Evolutionary conservation across 179 eudicot genomes (phyloP).

Genomic region (Gypsophila paniculata): DNA sequence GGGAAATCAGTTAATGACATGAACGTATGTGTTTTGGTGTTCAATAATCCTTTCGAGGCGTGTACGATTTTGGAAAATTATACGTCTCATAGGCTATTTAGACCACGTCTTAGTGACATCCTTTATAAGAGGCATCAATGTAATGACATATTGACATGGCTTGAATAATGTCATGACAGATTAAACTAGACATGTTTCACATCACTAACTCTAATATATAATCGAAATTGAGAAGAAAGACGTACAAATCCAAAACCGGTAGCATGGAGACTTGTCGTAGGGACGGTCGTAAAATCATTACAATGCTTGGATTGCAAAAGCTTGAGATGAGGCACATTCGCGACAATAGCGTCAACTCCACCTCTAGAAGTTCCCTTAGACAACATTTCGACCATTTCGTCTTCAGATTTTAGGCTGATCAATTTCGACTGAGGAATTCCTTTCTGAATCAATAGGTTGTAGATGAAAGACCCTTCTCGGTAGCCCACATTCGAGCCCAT

Average conservation of each 20-base stretch:
- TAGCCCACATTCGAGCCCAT: slow-evolving; percentile 19
- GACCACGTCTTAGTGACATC: too few relatives aligned
- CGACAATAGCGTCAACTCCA: slow-evolving; percentile 21
- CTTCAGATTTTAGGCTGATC: neutral
- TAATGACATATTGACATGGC: too few relatives aligned
- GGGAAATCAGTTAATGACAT: too few relatives aligned
- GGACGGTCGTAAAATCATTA: neutral
- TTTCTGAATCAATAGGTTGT: neutral
- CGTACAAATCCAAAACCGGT: slow-evolving; percentile 25
- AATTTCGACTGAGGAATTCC: slow-evolving; percentile 20
- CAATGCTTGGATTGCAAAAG: slow-evolving; percentile 18
- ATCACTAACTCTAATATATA: too few relatives aligned
- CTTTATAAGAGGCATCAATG: too few relatives aligned
- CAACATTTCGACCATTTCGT: slow-evolving; percentile 19
- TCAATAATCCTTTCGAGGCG: too few relatives aligned
- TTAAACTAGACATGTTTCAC: neutral
- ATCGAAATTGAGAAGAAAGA: slow-evolving; percentile 2
- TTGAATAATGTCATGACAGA: neutral
- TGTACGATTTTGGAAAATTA: too few relatives aligned
- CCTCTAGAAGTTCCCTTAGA: slow-evolving; percentile 9
- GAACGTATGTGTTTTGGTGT: too few relatives aligned
- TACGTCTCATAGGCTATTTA: too few relatives aligned
- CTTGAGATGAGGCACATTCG: slow-evolving; percentile 18
- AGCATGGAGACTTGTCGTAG: slow-evolving; percentile 10
- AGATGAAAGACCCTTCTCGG: slow-evolving; percentile 20